Evolutionary conservation across 495 filamentous ascomycete genomes (phyloP), one percentile per base, ranked within the genome.

Genomic region (Aspergillus coremiiformis): DNA sequence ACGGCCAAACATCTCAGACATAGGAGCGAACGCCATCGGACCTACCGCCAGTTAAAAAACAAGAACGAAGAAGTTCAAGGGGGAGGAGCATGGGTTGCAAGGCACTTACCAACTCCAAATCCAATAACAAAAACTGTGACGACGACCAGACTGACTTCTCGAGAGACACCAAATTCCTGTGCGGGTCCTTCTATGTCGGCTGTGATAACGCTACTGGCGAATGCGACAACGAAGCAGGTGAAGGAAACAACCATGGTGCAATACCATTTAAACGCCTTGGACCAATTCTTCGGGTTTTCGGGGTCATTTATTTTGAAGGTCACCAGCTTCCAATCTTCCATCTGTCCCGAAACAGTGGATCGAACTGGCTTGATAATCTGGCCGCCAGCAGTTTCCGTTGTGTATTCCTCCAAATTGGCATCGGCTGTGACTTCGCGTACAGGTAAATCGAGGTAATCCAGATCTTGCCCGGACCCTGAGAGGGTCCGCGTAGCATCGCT

Each of bases 1-100:
- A 45, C 87, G 71, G 44, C 88, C 88, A 24, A 83, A 62, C 47
- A 91, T 73, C 62, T 91, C 87, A 10, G 80, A 85, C 48, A 90
- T 64, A 0, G 89, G 88, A 21, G 88, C 87, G 61, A 91, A 94
- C 12, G 72, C 74, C 86, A 91, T 86, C n/a, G 89, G 88, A 3
- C 75, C 76, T 80, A 53, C 26, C 46, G 11, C 9, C 15, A 41
- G 46, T 67, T 44, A 70, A 47, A 35, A 1, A 37, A 7, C 9
- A 5, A 39, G 33, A 7, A 22, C 27, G 30, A 5, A n/a, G n/a
- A n/a, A n/a, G n/a, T n/a, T n/a, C n/a, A n/a, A n/a, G n/a, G 24
- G 24, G 24, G 24, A 27, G 4, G 24, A 27, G 4, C n/a, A n/a
- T 20, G 30, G 0, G 24, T 10, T 12, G 22, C 4, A 19, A 39